Evolutionary conservation across 2,329 filamentous ascomycete species (phyloP), one percentile per base, ranked within the genome.

Genomic region (Fusarium staphyleae): DNA sequence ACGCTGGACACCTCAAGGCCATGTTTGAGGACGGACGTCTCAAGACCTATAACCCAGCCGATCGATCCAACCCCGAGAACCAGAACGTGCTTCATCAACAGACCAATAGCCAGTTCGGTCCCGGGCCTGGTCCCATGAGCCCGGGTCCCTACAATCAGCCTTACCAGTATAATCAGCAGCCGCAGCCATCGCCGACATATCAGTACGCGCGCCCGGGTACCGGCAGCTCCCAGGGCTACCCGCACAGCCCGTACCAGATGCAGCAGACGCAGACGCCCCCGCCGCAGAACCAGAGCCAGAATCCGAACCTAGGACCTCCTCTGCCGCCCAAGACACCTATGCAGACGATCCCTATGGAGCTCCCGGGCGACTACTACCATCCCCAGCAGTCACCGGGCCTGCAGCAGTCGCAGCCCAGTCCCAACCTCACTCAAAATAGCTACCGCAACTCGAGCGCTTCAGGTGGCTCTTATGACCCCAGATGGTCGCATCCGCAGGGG

Each of bases 11-110:
- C 14, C 75, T 90, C 41, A 81, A 84, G 34, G 87, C 84, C 48
- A 88, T 90, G 85, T 83, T 88, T 66, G 80, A 87, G 63, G 77
- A 87, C 56, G 86, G 86, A 39, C 82, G 76, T 65, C 75, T 89
- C 53, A 84, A 78, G 73, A 89, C 86, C 0, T 69, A 84, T 60
- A 80, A 83, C 64, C 81, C 79, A 5, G 78, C 77, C 58, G 80
- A 83, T 64, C 74, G 78, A 8, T 77, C 78, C n/a, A 68, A 67
- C 48, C 62, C 66, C 6, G 30, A 44, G 13, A 45, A 40, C 28
- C 60, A 58, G 19, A 66, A 78, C 7, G 73, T 76, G 3, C 70
- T 78, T 2, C 75, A 77, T 10, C 60, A 69, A 4, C 76, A 49
- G 15, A 33, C n/a, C n/a, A n/a, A 45, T 46, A 18, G 39, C 1